A percentile compares a stretch with the other conserved stretches of the same genome.
Evolutionary conservation across 2,329 filamentous ascomycete genomes (phyloP).

Genomic region (Monosporascus sp.): DNA sequence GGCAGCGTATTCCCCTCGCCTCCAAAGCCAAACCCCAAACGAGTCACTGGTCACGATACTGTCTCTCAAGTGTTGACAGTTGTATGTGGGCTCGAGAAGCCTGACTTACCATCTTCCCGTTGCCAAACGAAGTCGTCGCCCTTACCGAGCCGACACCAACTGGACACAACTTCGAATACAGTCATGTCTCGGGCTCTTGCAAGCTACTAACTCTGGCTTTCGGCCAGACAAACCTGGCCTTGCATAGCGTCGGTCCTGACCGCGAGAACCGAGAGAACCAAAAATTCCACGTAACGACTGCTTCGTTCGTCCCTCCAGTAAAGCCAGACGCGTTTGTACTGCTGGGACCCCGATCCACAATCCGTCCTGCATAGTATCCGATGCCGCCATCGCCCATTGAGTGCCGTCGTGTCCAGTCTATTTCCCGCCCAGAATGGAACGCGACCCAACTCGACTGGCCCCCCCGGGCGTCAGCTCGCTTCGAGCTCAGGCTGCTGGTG

Average conservation of each 20-base stretch:
- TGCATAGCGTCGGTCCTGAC: slow-evolving; percentile 20
- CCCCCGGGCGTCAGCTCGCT: slow-evolving; percentile 50
- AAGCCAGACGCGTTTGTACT: slow-evolving; percentile 21
- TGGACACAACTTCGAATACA: slow-evolving; percentile 18
- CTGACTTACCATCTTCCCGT: not conserved
- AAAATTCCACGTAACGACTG: slow-evolving; percentile 15
- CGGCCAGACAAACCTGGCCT: slow-evolving; percentile 30
- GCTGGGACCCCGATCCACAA: slow-evolving; percentile 8
- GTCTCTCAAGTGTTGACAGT: no score
- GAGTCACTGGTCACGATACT: no score
- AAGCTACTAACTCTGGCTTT: slow-evolving; percentile 34
- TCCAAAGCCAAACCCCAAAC: no score
- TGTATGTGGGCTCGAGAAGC: not conserved
- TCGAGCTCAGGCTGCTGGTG: slow-evolving; percentile 40
- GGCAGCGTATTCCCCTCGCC: no score
- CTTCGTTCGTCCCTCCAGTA: slow-evolving; percentile 4
- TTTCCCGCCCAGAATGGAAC: slow-evolving; percentile 39
- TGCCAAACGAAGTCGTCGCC: slow-evolving; percentile 3
- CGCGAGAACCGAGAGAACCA: slow-evolving; percentile 6
- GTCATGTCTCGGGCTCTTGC: slow-evolving; percentile 34
- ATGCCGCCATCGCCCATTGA: slow-evolving; percentile 31
- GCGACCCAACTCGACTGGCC: slow-evolving; percentile 38
- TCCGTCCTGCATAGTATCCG: slow-evolving; percentile 9
- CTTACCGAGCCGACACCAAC: slow-evolving; percentile 15
- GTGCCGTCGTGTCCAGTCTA: slow-evolving; percentile 17